Conservation (phyloP, 768 basidiomycete genomes). For the Cyclocybe cylindracea region DNA sequence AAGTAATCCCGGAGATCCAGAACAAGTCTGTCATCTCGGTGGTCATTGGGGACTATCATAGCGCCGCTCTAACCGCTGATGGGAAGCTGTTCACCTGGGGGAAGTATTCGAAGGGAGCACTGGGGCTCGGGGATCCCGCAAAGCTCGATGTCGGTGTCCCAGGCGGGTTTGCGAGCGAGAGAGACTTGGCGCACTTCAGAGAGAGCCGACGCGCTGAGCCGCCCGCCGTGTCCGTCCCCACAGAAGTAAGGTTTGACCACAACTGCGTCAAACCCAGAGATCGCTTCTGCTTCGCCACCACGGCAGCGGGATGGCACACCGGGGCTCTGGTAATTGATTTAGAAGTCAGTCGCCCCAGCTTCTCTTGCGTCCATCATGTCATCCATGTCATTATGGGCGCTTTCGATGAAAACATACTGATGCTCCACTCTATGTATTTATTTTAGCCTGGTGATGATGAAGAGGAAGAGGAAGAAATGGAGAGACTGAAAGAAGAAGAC, state of each 20-base stretch:
- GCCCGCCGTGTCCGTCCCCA: slow-evolving; percentile 56
- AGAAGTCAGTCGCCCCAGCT: slow-evolving; percentile 47
- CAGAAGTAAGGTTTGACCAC: slow-evolving; percentile 73
- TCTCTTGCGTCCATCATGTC: too few relatives aligned
- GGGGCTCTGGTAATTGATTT: slow-evolving; percentile 88
- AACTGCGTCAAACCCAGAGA: slow-evolving; percentile 48
- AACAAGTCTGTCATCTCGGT: slow-evolving; percentile 81
- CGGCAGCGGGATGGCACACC: slow-evolving; percentile 90
- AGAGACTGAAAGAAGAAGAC: neutral
- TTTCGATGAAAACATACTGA: neutral
- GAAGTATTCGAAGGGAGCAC: slow-evolving; percentile 70
- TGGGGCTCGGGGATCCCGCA: slow-evolving; percentile 82
- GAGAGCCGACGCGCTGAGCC: slow-evolving; percentile 30
- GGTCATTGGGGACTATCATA: slow-evolving; percentile 92
- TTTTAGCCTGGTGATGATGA: slow-evolving; percentile 33
- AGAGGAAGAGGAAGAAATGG: slow-evolving; percentile 30
- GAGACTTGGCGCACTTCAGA: slow-evolving; percentile 31
- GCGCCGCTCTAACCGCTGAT: slow-evolving; percentile 74
- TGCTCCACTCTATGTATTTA: slow-evolving; percentile 8
- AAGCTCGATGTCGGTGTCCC: slow-evolving; percentile 52
- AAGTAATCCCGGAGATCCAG: slow-evolving; percentile 73
- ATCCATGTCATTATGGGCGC: neutral
- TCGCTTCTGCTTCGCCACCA: slow-evolving; percentile 76
- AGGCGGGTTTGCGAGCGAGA: slow-evolving; percentile 54
- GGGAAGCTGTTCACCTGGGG: slow-evolving; percentile 88